Evolutionary conservation across 2,329 filamentous ascomycete genomes (phyloP).

Genomic region (Ophiocordyceps robertsii): DNA sequence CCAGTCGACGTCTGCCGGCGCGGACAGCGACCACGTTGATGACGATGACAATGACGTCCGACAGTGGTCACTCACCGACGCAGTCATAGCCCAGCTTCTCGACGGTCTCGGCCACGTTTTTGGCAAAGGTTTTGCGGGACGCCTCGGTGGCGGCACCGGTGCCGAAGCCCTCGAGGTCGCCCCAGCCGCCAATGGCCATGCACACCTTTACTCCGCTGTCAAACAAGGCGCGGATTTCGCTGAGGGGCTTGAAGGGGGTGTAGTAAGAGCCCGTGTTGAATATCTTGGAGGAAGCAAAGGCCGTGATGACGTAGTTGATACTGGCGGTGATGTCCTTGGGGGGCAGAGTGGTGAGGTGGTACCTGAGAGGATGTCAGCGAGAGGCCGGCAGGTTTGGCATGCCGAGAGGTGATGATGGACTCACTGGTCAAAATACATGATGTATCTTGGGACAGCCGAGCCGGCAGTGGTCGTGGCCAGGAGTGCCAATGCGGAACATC

Average conservation of each 20-base stretch:
- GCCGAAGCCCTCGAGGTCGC: slow-evolving; percentile 43
- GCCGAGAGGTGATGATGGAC: slow-evolving; percentile 4
- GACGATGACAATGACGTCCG: background rate
- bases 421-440: slow-evolving; percentile 34
- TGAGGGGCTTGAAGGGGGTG: slow-evolving; percentile 38
- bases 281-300: slow-evolving; percentile 35
- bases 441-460: slow-evolving; percentile 12
- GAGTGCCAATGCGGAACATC: slow-evolving; percentile 3
- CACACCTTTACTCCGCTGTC: slow-evolving; percentile 40
- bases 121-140: slow-evolving; percentile 37
- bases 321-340: slow-evolving; percentile 22
- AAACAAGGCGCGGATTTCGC: slow-evolving; percentile 38
- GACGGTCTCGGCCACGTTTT: slow-evolving; percentile 41
- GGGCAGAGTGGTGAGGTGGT: slow-evolving; percentile 23
- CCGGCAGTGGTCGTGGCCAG: slow-evolving; percentile 8
- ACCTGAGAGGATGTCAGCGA: slow-evolving; percentile 16
- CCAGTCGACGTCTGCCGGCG: slow-evolving; percentile 48
- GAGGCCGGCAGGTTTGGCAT: background rate
- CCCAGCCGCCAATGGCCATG: slow-evolving; percentile 55
- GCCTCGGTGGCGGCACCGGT: slow-evolving; percentile 30
- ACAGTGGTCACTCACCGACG: slow-evolving; percentile 26
- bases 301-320: slow-evolving; percentile 41
- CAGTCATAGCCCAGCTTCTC: slow-evolving; percentile 45
- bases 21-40: background rate
- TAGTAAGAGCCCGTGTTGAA: slow-evolving; percentile 33